A percentile compares a stretch with the other conserved stretches of the same genome.
Conservation (phyloP, 192 early-diverging fungal species). For the Linnemannia exigua region DNA sequence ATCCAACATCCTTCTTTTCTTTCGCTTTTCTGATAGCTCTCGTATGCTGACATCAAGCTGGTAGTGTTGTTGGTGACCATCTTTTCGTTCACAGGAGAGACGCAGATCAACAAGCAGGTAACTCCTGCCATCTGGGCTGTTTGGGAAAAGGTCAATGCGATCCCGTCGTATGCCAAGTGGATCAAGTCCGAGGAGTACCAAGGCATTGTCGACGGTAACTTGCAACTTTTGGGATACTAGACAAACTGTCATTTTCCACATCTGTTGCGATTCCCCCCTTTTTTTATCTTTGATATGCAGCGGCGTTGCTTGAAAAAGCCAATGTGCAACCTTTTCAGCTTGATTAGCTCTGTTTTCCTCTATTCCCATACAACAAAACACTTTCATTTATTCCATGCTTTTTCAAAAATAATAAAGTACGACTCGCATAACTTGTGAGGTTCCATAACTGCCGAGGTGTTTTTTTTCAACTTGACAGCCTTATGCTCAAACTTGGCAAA, state of each 20-base stretch:
- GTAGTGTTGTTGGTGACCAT: constrained; percentile 5
- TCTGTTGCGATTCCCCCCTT: no score
- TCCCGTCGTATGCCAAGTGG: constrained; percentile 39
- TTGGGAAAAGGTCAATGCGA: constrained; percentile 35
- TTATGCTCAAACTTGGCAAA: constrained; percentile 22
- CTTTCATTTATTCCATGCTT: not conserved
- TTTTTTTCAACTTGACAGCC: not conserved
- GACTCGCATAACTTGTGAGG: no score
- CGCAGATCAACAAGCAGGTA: constrained; percentile 18
- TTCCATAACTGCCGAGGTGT: no score
- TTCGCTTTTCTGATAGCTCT: constrained; percentile 10
- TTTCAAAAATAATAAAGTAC: not conserved
- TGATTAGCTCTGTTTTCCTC: not conserved
- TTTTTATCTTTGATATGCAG: no score
- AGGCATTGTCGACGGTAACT: constrained; percentile 1
- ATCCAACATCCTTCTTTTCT: not conserved
- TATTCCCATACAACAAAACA: not conserved
- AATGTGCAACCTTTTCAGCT: not conserved
- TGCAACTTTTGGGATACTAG: constrained; percentile 27
- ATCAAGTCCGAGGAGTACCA: constrained; percentile 19
- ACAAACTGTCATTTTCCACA: no score
- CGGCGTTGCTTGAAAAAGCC: not conserved
- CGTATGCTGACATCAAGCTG: constrained; percentile 31
- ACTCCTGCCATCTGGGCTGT: constrained; percentile 39
- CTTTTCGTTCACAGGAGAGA: constrained; percentile 14